Evolutionary conservation across 352 stramenopile genomes (phyloP), one percentile per base, ranked within the genome.

Genomic region (Blastocystis sp.): DNA sequence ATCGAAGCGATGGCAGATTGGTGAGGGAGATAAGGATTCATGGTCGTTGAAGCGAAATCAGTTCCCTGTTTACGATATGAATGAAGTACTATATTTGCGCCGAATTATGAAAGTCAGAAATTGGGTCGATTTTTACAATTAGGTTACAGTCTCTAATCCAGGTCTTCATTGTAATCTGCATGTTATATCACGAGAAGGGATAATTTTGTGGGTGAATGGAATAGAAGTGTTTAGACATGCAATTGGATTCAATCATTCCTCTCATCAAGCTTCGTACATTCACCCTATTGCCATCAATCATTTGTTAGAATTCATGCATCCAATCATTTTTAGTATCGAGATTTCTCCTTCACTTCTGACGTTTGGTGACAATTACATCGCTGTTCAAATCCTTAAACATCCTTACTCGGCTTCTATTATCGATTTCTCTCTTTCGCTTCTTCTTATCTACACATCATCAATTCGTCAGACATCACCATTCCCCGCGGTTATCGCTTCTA

Each of bases 171-270:
- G 16, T 83, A n/a, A 52, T 67, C 27, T 52, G 52, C 54, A 39
- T 56, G 11, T 83, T 0, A 52, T 83, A 6, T n/a, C 29, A 42
- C 71, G 71, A 29, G 71, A 83, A 29, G 46, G 46, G 5, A 3
- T 66, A 0, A 65, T 83, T 29, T 32, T 83, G 32, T 83, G 58
- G 24, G 29, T 83, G 32, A 83, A 83, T 56, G 71, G 71, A 32
- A 21, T 83, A 4, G 69, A 80, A 9, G 43, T 63, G 0, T 49
- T 29, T 19, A 49, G 69, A n/a, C 61, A 51, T 39, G 61, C 57
- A 6, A 80, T 80, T n/a, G 69, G 69, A 7, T 80, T 46, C 59
- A 69, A 69, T 46, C 35, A 3, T 5, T 4, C 59, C 14, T 35
- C 21, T 9, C 59, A 24, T 32, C 4, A 19, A 46, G 39, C 39